A percentile compares a stretch with the other conserved stretches of the same genome.
Evolutionary conservation across 768 basidiomycete species (phyloP).

Genomic region (Lactarius evosmus): DNA sequence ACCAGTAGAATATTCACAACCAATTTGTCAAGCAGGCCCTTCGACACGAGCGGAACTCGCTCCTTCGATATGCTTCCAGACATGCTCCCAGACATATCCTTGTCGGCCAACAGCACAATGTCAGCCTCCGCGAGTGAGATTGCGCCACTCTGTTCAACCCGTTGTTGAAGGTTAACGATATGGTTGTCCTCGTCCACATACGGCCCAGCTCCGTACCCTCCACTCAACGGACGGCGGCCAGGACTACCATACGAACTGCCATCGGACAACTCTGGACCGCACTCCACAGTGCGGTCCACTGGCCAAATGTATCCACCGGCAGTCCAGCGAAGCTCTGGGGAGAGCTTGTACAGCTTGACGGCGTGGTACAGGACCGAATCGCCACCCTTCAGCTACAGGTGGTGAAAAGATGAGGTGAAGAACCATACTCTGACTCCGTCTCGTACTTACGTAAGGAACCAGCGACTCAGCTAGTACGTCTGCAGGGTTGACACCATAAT

Average conservation of each 20-base stretch:
- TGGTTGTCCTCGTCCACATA: constrained; percentile 39
- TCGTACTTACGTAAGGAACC: constrained; percentile 59
- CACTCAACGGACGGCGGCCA: constrained; percentile 44
- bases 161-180: constrained; percentile 41
- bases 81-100: constrained; percentile 42
- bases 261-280: constrained; percentile 43
- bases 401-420: constrained; percentile 2
- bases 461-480: constrained; percentile 66
- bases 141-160: constrained; percentile 68
- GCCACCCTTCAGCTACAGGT: constrained; percentile 64
- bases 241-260: constrained; percentile 33
- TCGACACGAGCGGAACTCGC: constrained; percentile 64
- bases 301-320: constrained; percentile 85
- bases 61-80: constrained; percentile 53
- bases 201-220: constrained; percentile 40
- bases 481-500: constrained; percentile 68
- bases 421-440: background rate
- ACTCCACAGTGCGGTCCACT: constrained; percentile 64
- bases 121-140: constrained; percentile 60
- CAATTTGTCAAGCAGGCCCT: constrained; percentile 66
- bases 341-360: constrained; percentile 70
- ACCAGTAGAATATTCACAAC: constrained; percentile 75
- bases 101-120: constrained; percentile 57
- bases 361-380: constrained; percentile 76
- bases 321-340: constrained; percentile 73